A percentile compares a stretch with the other conserved stretches of the same genome.
phyloP scores from a whole-genome alignment of 163 green algal genomes.

The Volvox carteri region DNA sequence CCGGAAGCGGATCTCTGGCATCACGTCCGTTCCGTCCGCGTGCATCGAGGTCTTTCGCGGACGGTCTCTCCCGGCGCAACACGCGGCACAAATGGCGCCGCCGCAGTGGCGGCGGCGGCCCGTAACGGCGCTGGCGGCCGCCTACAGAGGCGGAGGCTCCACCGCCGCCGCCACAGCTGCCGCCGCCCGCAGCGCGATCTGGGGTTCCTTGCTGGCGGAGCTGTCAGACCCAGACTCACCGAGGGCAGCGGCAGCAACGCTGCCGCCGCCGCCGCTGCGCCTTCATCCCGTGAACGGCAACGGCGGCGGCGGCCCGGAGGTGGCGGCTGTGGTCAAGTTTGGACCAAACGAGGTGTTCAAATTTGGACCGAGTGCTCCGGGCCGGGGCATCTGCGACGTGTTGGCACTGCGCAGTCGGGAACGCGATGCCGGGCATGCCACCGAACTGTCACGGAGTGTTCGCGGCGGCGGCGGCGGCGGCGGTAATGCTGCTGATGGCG shows the following conservation, averaged over 20 bases:
- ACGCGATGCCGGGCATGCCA: neutral
- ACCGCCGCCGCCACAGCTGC: neutral
- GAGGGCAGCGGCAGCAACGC: neutral
- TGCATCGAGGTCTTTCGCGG: constrained; percentile 19
- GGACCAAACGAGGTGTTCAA: constrained; percentile 16
- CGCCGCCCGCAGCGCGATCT: neutral
- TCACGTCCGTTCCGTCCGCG: neutral
- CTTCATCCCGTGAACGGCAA: too few relatives aligned
- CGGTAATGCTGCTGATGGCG: neutral
- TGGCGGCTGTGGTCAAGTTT: neutral
- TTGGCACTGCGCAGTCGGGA: neutral
- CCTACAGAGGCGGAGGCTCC: too few relatives aligned
- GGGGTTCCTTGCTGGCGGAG: neutral
- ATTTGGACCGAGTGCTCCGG: neutral
- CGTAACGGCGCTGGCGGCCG: neutral
- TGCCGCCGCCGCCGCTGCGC: neutral
- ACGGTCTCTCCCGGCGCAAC: neutral
- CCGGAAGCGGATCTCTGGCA: neutral
- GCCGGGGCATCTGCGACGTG: constrained; percentile 13
- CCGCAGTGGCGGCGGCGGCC: neutral
- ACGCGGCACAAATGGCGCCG: neutral
- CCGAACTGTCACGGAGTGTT: neutral
- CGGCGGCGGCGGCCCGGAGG: neutral
- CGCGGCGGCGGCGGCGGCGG: neutral
- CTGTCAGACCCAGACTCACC: neutral